These are phyloP conservation scores for Antitrichia curtipendula DNA, from an alignment of 225 moss, liverwort and hornwort genomes.

Conservation along the genomic window DNA sequence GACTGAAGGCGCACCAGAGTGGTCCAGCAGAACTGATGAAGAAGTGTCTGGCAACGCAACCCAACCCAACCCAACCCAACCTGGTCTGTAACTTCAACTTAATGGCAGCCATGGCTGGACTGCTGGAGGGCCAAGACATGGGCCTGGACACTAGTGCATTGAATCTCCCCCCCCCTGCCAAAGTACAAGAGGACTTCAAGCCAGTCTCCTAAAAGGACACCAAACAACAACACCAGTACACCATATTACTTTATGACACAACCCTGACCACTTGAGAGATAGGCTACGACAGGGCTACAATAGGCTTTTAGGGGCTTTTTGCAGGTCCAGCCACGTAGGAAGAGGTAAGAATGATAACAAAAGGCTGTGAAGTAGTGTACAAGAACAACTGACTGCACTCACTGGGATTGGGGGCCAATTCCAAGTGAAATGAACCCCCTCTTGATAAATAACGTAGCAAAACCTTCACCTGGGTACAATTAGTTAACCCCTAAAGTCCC, in stretches of 20 bases:
- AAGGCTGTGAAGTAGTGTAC: neutral
- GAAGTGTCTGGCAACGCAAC: neutral
- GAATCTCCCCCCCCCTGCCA: neutral
- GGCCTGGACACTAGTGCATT: neutral
- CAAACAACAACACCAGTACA: neutral
- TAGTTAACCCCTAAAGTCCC: no score
- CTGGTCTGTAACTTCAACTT: no score
- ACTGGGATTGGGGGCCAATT: neutral
- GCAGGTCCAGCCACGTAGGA: neutral
- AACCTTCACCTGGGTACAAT: neutral
- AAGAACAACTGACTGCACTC: neutral
- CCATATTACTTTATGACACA: neutral
- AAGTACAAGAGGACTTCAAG: neutral
- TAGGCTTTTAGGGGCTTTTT: neutral
- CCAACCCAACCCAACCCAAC: neutral
- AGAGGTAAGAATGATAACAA: neutral
- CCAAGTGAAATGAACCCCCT: neutral
- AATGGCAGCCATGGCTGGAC: neutral
- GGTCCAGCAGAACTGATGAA: neutral
- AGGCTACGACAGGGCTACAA: neutral
- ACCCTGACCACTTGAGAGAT: neutral
- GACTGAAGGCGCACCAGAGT: neutral
- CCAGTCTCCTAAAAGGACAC: constrained; percentile 11
- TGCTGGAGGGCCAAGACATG: neutral
- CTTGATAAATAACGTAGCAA: neutral